These are phyloP conservation scores for Penicillium roqueforti DNA, from an alignment of 495 filamentous ascomycete genomes.

Conservation along the genomic window DNA sequence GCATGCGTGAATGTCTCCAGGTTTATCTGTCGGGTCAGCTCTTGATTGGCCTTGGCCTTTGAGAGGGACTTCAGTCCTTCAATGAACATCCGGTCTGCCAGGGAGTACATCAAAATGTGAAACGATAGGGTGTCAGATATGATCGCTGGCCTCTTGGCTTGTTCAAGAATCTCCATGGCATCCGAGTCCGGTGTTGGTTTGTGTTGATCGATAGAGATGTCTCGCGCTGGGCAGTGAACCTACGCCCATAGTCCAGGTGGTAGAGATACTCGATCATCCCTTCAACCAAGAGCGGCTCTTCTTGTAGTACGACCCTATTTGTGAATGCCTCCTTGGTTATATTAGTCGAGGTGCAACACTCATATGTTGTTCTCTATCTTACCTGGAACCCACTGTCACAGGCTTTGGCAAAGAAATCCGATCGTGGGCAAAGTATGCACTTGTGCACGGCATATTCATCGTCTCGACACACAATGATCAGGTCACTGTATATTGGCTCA, in stretches of 20 bases:
- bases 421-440: conserved; percentile 15
- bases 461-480: conserved; percentile 15
- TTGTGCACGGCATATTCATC: conserved; percentile 16
- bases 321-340: conserved; percentile 11
- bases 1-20: conserved; percentile 20
- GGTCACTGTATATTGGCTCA: conserved; percentile 21
- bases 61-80: conserved; percentile 13
- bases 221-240: neutral
- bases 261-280: conserved; percentile 21
- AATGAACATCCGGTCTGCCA: conserved; percentile 18
- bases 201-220: neutral
- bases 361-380: neutral
- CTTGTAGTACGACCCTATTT: conserved; percentile 7
- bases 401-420: conserved; percentile 16
- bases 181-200: too few species aligned
- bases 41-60: conserved; percentile 8
- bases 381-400: conserved; percentile 8
- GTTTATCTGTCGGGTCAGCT: conserved; percentile 12
- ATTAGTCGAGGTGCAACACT: too few species aligned
- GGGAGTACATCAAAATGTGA: conserved; percentile 21
- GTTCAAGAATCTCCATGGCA: too few species aligned
- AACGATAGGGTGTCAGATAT: neutral
- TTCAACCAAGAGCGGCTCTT: conserved; percentile 15
- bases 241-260: conserved; percentile 11
- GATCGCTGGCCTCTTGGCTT: neutral